Evolutionary conservation across 2,329 filamentous ascomycete genomes (phyloP).

Genomic region (Fusarium abutilonis): DNA sequence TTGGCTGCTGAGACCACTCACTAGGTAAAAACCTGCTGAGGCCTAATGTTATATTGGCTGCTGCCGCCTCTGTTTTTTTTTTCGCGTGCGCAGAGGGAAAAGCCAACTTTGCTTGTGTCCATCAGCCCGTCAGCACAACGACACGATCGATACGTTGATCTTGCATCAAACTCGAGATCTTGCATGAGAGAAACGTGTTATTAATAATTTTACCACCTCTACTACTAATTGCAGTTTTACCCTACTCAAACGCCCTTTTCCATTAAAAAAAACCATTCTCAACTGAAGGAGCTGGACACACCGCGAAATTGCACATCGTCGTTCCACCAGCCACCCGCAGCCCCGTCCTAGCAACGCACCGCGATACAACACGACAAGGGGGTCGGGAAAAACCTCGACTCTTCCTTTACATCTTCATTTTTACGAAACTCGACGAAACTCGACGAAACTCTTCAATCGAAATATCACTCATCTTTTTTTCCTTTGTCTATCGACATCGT

Average conservation of each 20-base stretch:
- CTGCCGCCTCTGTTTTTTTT: slow-evolving; percentile 23
- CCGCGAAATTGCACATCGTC: slow-evolving; percentile 38
- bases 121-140: slow-evolving; percentile 21
- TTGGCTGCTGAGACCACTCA: slow-evolving; percentile 36
- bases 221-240: neutral
- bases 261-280: slow-evolving; percentile 9
- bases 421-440: slow-evolving; percentile 16
- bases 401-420: slow-evolving; percentile 25
- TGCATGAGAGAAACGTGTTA: neutral
- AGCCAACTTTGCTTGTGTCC: slow-evolving; percentile 29
- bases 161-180: neutral
- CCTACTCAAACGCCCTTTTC: neutral
- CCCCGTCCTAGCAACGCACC: slow-evolving; percentile 38
- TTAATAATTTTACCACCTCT: neutral
- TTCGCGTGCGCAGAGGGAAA: slow-evolving; percentile 21
- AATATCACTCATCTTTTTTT: slow-evolving; percentile 1
- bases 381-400: slow-evolving; percentile 30
- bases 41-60: slow-evolving; percentile 38
- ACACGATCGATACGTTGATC: slow-evolving; percentile 3
- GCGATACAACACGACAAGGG: slow-evolving; percentile 30
- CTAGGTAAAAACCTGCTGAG: slow-evolving; percentile 33
- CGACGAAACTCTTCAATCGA: slow-evolving; percentile 5
- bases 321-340: slow-evolving; percentile 37
- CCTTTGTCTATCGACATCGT: slow-evolving; percentile 22
- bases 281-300: slow-evolving; percentile 19